These are phyloP conservation scores for Tricharina praecox DNA, from an alignment of 495 filamentous ascomycete genomes.

Conservation along the genomic window DNA sequence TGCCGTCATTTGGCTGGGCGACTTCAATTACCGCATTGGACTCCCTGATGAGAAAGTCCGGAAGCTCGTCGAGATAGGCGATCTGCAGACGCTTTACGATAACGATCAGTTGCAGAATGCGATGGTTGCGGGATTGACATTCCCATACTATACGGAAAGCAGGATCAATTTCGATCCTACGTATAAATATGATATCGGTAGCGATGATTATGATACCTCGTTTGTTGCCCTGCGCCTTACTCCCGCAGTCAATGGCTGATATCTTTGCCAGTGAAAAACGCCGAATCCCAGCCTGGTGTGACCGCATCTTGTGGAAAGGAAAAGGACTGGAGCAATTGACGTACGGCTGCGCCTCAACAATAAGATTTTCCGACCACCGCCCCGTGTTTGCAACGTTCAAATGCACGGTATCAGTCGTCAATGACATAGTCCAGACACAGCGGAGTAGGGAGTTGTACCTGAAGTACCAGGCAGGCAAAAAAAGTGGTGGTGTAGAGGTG, in stretches of 20 bases:
- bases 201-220: constrained; percentile 82
- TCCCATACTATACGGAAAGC: constrained; percentile 79
- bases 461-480: constrained; percentile 38
- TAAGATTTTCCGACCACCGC: constrained; percentile 83
- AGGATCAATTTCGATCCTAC: constrained; percentile 74
- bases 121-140: constrained; percentile 81
- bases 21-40: constrained; percentile 97
- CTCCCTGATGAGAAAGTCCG: constrained; percentile 63
- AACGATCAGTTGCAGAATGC: constrained; percentile 95
- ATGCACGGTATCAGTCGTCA: constrained; percentile 59
- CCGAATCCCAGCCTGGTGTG: constrained; percentile 93
- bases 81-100: constrained; percentile 66
- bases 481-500: too few species aligned
- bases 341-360: constrained; percentile 52
- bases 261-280: constrained; percentile 55
- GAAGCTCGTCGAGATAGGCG: constrained; percentile 47
- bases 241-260: neutral
- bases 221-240: too few species aligned
- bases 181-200: constrained; percentile 85
- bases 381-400: constrained; percentile 82
- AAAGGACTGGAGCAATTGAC: constrained; percentile 60
- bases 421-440: constrained; percentile 52
- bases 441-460: constrained; percentile 58
- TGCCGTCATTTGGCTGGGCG: constrained; percentile 88
- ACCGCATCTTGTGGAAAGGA: constrained; percentile 78